A percentile compares a stretch with the other conserved stretches of the same genome.
Evolutionary conservation across 306 rosid genomes (phyloP).

Genomic region (Glycine tomentella): DNA sequence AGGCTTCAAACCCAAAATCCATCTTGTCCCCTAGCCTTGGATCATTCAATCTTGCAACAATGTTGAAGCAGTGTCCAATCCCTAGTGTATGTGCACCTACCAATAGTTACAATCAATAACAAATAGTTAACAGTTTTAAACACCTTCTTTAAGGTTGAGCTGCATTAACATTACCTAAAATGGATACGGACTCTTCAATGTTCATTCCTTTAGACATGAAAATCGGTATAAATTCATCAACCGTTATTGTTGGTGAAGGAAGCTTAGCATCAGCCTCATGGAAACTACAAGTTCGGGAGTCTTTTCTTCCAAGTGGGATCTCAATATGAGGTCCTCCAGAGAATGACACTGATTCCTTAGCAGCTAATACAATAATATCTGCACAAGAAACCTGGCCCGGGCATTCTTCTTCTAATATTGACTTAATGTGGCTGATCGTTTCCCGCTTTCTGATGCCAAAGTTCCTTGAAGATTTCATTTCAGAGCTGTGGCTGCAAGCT

Average conservation of each 20-base stretch:
- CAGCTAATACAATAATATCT: conserved; percentile 40
- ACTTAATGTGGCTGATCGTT: conserved; percentile 44
- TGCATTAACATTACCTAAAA: conserved; percentile 44
- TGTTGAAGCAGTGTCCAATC: conserved; percentile 57
- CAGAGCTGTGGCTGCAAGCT: conserved; percentile 14
- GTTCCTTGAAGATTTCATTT: conserved; percentile 51
- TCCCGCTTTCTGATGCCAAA: conserved; percentile 54
- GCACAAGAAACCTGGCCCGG: conserved; percentile 34
- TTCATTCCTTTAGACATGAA: conserved; percentile 49
- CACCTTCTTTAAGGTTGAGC: background rate
- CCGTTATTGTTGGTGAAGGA: conserved; percentile 50
- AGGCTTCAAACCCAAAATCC: conserved; percentile 39
- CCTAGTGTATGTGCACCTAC: conserved; percentile 63
- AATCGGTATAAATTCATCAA: conserved; percentile 42
- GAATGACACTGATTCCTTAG: conserved; percentile 47
- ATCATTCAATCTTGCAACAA: conserved; percentile 51
- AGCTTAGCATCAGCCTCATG: conserved; percentile 45
- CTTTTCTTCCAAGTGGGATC: conserved; percentile 59
- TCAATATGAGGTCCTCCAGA: conserved; percentile 56
- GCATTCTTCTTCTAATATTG: conserved; percentile 49
- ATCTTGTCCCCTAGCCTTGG: conserved; percentile 23
- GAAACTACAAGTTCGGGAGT: conserved; percentile 40
- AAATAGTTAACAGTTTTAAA: background rate
- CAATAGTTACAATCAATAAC: background rate
- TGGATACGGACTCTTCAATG: conserved; percentile 58